Conservation (phyloP, 2,329 filamentous ascomycete species). For the Fusarium nurragi region DNA sequence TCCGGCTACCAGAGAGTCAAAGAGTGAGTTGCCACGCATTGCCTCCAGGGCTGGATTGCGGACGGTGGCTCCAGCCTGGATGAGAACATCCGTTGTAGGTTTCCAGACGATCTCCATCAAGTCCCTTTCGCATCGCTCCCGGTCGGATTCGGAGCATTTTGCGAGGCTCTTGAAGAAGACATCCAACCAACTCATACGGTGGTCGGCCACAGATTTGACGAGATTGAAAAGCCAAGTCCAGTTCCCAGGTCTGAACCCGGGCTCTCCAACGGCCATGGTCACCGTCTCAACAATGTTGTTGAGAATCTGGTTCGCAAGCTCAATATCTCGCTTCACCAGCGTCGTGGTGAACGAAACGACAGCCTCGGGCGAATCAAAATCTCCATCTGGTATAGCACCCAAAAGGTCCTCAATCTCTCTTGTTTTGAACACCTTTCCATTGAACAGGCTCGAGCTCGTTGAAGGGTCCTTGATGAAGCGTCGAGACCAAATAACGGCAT, state of each 20-base stretch:
- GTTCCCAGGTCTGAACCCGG: conserved; percentile 11
- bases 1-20: neutral
- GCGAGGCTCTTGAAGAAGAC: conserved; percentile 4
- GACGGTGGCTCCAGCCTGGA: conserved; percentile 39
- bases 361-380: neutral
- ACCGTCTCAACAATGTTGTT: conserved; percentile 29
- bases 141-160: neutral
- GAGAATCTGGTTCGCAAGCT: conserved; percentile 25
- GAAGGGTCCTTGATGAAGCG: conserved; percentile 46
- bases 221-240: conserved; percentile 23
- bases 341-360: conserved; percentile 1
- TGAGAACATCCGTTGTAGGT: conserved; percentile 44
- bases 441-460: conserved; percentile 30
- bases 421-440: conserved; percentile 1
- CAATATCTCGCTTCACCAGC: conserved; percentile 2
- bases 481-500: conserved; percentile 43
- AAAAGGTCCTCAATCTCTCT: conserved; percentile 35
- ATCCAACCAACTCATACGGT: conserved; percentile 3
- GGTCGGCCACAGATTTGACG: neutral
- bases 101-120: conserved; percentile 43
- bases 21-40: neutral
- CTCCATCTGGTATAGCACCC: conserved; percentile 18
- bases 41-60: conserved; percentile 10
- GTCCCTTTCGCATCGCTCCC: neutral
- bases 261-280: conserved; percentile 17